phyloP scores from a whole-genome alignment of 2,329 filamentous ascomycete species.

The Alternaria infectoria region DNA sequence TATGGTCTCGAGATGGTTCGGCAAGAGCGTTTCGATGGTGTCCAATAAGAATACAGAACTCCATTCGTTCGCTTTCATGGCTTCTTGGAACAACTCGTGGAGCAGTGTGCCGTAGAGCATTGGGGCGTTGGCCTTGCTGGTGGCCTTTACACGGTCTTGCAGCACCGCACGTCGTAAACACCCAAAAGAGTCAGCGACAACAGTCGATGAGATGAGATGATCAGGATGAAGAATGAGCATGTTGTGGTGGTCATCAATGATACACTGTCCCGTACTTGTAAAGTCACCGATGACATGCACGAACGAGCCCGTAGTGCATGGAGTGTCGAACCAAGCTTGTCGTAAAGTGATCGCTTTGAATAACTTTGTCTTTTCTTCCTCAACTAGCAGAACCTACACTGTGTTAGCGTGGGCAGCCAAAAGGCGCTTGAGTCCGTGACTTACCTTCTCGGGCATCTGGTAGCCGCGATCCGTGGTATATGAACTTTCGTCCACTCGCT shows the following conservation, averaged over 20 bases:
- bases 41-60: conserved; percentile 69
- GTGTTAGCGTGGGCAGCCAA: conserved; percentile 23
- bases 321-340: conserved; percentile 85
- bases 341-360: conserved; percentile 76
- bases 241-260: conserved; percentile 81
- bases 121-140: conserved; percentile 76
- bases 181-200: conserved; percentile 93
- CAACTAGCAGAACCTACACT: conserved; percentile 75
- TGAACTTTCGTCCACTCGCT: conserved; percentile 71
- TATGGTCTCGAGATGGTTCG: conserved; percentile 83
- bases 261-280: conserved; percentile 70
- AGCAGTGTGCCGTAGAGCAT: conserved; percentile 92
- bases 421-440: neutral
- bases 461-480: conserved; percentile 70
- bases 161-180: conserved; percentile 90
- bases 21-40: conserved; percentile 72
- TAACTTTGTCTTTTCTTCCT: conserved; percentile 73
- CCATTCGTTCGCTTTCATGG: conserved; percentile 83
- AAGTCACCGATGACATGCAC: conserved; percentile 88
- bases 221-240: conserved; percentile 94
- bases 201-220: conserved; percentile 91
- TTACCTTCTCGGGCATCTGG: conserved; percentile 73
- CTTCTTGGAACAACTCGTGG: conserved; percentile 94
- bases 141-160: conserved; percentile 93
- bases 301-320: conserved; percentile 74